These are phyloP conservation scores for Astragalus membranaceus DNA, from an alignment of 306 rosid species.

Conservation along the genomic window DNA sequence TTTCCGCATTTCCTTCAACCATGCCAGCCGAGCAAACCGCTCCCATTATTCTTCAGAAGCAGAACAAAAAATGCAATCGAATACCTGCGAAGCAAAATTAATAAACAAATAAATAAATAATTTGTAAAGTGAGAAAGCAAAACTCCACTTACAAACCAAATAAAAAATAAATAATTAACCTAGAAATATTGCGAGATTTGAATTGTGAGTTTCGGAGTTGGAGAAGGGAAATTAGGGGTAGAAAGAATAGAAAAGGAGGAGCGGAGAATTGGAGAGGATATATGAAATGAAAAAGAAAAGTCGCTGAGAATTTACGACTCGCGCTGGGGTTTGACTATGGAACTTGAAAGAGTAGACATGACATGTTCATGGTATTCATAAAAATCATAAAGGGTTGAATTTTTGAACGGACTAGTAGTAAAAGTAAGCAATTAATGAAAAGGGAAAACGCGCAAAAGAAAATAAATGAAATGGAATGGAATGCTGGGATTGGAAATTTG, in stretches of 20 bases:
- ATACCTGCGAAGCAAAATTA: not conserved
- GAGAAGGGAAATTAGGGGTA: not conserved
- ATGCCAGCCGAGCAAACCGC: conserved; percentile 69
- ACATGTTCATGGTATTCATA: not conserved
- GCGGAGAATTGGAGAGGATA: not conserved
- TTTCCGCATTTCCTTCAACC: conserved; percentile 24
- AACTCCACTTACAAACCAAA: not conserved
- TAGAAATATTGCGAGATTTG: not conserved
- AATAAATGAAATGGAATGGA: not conserved
- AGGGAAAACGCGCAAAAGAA: conserved; percentile 28
- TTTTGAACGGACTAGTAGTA: not conserved
- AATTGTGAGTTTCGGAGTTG: not conserved
- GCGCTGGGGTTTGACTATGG: not conserved
- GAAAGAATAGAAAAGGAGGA: not conserved
- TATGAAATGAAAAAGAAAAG: not conserved
- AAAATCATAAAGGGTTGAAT: conserved; percentile 15
- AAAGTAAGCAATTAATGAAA: conserved; percentile 10
- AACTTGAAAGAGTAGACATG: not conserved
- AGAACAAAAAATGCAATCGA: not conserved
- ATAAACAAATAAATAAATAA: not conserved
- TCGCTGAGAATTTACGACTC: conserved; percentile 24
- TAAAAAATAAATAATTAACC: not conserved
- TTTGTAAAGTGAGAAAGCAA: not conserved
- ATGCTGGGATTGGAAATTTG: conserved; percentile 13
- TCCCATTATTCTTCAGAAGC: conserved; percentile 47